phyloP scores from a whole-genome alignment of 2,329 filamentous ascomycete genomes.

The Hypoxylon rubiginosum region DNA sequence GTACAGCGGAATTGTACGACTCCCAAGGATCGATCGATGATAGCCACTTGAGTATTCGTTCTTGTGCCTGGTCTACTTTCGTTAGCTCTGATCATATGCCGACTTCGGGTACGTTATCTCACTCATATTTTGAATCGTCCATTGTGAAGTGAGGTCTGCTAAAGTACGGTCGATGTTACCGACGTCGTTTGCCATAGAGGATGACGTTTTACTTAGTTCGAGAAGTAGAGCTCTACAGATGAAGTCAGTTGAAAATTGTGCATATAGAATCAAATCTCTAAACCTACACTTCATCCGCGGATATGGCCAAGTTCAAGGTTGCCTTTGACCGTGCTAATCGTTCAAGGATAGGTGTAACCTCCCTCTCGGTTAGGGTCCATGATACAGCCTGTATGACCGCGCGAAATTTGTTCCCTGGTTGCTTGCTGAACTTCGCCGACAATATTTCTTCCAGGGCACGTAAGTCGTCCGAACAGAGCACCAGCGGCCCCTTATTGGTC shows the following conservation, averaged over 20 bases:
- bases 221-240: conserved; percentile 15
- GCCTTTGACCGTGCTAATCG: conserved; percentile 24
- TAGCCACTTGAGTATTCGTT: conserved; percentile 22
- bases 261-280: not conserved
- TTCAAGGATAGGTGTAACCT: conserved; percentile 15
- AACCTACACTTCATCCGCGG: conserved; percentile 18
- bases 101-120: not conserved
- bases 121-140: conserved; percentile 1
- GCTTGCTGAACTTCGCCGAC: conserved; percentile 1
- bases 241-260: not conserved
- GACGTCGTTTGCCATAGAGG: conserved; percentile 13
- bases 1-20: conserved; percentile 14
- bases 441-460: not conserved
- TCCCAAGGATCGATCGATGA: conserved; percentile 21
- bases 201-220: conserved; percentile 18
- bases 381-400: conserved; percentile 16
- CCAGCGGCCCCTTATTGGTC: conserved; percentile 7
- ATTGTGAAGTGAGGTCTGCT: not conserved
- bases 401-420: conserved; percentile 13
- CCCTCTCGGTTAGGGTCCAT: conserved; percentile 17
- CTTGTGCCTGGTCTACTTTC: conserved; percentile 4
- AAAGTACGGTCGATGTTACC: conserved; percentile 4
- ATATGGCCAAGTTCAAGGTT: conserved; percentile 18
- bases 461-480: conserved; percentile 21
- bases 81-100: not conserved